Conservation (phyloP, 257 asterid genomes). For the Gentiana macrophylla region DNA sequence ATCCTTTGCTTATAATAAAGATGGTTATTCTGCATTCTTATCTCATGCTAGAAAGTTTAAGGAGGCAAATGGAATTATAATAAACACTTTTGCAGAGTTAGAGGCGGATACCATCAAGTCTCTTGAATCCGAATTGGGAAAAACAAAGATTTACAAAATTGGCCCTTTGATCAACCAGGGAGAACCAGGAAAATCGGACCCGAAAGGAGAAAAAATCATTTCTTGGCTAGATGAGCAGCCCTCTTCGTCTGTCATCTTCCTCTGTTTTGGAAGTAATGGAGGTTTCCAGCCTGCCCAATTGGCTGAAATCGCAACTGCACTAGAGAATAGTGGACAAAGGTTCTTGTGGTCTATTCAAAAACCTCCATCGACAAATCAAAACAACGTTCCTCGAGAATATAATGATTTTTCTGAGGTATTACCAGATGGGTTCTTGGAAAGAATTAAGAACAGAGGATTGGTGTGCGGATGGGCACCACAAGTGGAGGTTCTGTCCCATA, state of each 20-base stretch:
- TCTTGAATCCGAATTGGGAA: neutral
- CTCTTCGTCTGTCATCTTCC: slow-evolving; percentile 8
- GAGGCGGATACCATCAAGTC: neutral
- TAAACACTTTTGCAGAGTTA: neutral
- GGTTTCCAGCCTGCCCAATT: slow-evolving; percentile 5
- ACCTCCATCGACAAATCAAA: neutral
- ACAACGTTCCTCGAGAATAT: neutral
- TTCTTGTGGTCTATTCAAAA: slow-evolving; percentile 10
- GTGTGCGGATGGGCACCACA: slow-evolving; percentile 14
- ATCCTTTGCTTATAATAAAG: slow-evolving; percentile 3
- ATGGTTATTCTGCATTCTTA: neutral
- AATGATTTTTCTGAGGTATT: neutral
- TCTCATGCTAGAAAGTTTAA: neutral
- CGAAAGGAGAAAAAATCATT: slow-evolving; percentile 5
- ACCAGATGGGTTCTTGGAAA: slow-evolving; percentile 6
- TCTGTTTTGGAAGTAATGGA: slow-evolving; percentile 11
- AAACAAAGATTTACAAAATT: slow-evolving; percentile 3
- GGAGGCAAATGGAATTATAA: slow-evolving; percentile 4
- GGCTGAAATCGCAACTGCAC: slow-evolving; percentile 1
- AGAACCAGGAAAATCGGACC: neutral
- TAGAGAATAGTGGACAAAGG: neutral
- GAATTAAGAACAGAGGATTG: slow-evolving; percentile 6
- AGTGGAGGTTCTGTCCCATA: slow-evolving; percentile 3
- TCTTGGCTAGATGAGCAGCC: slow-evolving; percentile 7
- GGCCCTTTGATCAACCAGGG: neutral